Evolutionary conservation across 2,329 filamentous ascomycete species (phyloP).

Genomic region (Exutisphaerella laricina): DNA sequence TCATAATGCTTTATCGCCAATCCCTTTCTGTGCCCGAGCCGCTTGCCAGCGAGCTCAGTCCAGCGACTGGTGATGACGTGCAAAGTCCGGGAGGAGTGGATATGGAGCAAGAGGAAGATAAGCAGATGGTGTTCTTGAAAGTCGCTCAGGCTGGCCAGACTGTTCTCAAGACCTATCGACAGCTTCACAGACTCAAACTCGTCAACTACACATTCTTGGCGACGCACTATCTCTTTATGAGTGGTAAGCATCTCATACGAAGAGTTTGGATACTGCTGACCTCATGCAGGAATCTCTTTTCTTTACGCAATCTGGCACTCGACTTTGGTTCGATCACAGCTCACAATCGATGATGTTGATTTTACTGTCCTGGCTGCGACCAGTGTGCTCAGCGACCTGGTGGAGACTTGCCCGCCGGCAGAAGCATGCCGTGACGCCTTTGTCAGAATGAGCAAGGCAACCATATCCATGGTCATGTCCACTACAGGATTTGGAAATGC

Average conservation of each 20-base stretch:
- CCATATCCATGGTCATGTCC: constrained; percentile 87
- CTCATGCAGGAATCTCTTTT: constrained; percentile 69
- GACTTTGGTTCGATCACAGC: constrained; percentile 72
- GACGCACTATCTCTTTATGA: constrained; percentile 96
- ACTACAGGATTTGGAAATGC: constrained; percentile 63
- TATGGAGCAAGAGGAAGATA: constrained; percentile 67
- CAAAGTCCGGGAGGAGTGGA: constrained; percentile 50
- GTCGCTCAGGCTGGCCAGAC: constrained; percentile 93
- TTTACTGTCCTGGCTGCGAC: constrained; percentile 91
- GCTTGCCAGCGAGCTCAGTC: constrained; percentile 69
- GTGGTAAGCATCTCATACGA: constrained; percentile 51
- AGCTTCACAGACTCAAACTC: constrained; percentile 77
- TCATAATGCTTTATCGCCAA: constrained; percentile 93
- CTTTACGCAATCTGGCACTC: constrained; percentile 98
- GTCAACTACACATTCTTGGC: constrained; percentile 96
- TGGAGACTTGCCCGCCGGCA: constrained; percentile 90
- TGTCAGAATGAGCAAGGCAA: constrained; percentile 89
- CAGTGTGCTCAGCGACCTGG: constrained; percentile 84
- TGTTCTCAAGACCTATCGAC: constrained; percentile 82
- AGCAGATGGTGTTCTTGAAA: constrained; percentile 88
- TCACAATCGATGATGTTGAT: constrained; percentile 94
- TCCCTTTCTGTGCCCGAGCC: constrained; percentile 72
- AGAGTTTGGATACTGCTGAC: constrained; percentile 6
- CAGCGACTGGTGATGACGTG: constrained; percentile 50
- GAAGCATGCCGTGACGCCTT: constrained; percentile 94